Evolutionary conservation across 768 basidiomycete genomes (phyloP), one percentile per base, ranked within the genome.

Genomic region (Clavulina sp.): DNA sequence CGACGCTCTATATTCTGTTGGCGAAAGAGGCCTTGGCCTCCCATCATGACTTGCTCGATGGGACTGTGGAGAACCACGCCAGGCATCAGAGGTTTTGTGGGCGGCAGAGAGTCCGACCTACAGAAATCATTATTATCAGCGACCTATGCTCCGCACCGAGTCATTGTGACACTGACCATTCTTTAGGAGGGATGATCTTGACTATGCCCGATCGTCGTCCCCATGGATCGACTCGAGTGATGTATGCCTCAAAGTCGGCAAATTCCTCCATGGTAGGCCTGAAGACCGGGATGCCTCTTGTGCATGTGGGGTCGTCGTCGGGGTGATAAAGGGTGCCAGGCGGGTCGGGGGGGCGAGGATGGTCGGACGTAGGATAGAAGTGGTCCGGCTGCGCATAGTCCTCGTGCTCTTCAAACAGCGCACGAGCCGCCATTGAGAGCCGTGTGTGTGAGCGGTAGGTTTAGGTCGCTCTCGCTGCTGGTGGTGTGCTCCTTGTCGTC

Each of bases 261-360:
- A 95, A 95, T 59, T 97, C 88, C 48, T 81, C 80, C 77, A 92
- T 82, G 1, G 83, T 78, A 5, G 95, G 95, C 62, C 78, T 83
- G 73, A 99, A 99, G 7, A 99, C 89, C 4, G 93, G 95, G 43
- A 97, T 93, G 33, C 93, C 95, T 47, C 84, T 81, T 59, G 80
- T 75, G 0, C 85, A 84, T 28, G 78, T 61, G 24, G 78, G 83
- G 69, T 88, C 86, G 60, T 86, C 83, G 28, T 71, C 70, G n/a
- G 86, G 86, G 19, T 53, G 47, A 3, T 38, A 16, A 4, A 3
- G 40, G 9, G 63, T 0, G 7, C 31, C 28, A 16, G 48, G 31
- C 16, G 9, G 13, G 18, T 49, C 7, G 16, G 13, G 7, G 9
- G 13, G 28, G 7, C 16, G 13, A 7, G 16, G 7, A 7, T 7